Conservation (phyloP, 2,329 filamentous ascomycete species). For the Diaporthe aspalathi region DNA sequence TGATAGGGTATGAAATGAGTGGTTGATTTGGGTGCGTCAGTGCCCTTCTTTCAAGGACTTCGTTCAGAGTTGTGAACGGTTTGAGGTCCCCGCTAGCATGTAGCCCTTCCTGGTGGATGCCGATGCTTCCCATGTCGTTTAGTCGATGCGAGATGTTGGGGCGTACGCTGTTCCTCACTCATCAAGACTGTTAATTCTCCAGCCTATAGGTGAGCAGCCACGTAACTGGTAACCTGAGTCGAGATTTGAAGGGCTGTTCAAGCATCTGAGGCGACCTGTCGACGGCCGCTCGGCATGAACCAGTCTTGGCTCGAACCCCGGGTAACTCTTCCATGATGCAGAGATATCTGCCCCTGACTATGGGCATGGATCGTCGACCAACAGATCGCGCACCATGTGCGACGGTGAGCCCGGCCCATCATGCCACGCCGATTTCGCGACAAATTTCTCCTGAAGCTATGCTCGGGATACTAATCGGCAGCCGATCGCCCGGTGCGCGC, state of each 20-base stretch:
- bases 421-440: neutral
- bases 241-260: neutral
- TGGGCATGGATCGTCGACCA: neutral
- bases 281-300: neutral
- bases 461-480: neutral
- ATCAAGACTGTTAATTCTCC: neutral
- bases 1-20: conserved; percentile 17
- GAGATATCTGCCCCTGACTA: neutral
- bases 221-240: neutral
- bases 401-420: neutral
- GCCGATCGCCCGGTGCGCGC: neutral
- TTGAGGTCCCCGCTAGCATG: neutral
- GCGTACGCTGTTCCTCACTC: neutral
- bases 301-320: neutral
- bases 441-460: neutral
- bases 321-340: neutral
- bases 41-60: conserved; percentile 18
- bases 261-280: neutral
- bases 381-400: neutral
- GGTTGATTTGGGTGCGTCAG: neutral
- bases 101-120: neutral
- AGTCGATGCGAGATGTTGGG: neutral
- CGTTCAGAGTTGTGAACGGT: conserved; percentile 8
- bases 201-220: neutral
- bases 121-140: neutral